A percentile compares a stretch with the other conserved stretches of the same genome.
Evolutionary conservation across 495 filamentous ascomycete genomes (phyloP).

Genomic region (Emericellopsis terricola): DNA sequence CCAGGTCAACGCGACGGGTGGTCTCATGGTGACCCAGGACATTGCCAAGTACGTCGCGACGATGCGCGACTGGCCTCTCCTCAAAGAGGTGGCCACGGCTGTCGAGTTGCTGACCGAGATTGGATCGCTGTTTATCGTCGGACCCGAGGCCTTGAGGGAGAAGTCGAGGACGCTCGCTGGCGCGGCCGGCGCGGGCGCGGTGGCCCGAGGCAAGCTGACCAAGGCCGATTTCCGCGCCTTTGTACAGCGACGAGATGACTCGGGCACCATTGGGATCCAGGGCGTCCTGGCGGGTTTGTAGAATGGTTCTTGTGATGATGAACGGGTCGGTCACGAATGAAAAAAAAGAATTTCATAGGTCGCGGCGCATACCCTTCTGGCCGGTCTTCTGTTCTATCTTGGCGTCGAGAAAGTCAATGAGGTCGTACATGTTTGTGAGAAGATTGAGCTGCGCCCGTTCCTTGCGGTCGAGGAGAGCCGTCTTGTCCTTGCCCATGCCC

Average conservation of each 20-base stretch:
- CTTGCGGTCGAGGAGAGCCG: slow-evolving; percentile 28
- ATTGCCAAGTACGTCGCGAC: slow-evolving; percentile 78
- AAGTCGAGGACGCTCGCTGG: slow-evolving; percentile 39
- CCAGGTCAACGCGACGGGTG: slow-evolving; percentile 75
- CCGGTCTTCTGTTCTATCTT: slow-evolving; percentile 12
- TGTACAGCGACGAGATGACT: slow-evolving; percentile 68
- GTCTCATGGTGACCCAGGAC: slow-evolving; percentile 90
- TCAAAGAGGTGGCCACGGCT: slow-evolving; percentile 47
- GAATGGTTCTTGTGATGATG: too few relatives aligned
- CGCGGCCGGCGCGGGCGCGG: slow-evolving; percentile 16
- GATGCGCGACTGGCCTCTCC: slow-evolving; percentile 59
- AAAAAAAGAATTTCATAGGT: slow-evolving; percentile 3
- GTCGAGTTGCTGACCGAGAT: slow-evolving; percentile 84
- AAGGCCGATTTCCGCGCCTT: slow-evolving; percentile 70
- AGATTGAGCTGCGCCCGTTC: slow-evolving; percentile 31
- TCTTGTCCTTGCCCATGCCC: slow-evolving; percentile 26
- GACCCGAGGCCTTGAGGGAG: slow-evolving; percentile 72
- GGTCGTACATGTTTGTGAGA: slow-evolving; percentile 32
- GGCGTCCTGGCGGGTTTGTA: slow-evolving; percentile 42
- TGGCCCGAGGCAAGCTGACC: slow-evolving; percentile 27
- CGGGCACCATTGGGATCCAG: slow-evolving; percentile 61
- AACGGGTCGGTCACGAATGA: background rate
- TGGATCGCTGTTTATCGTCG: slow-evolving; percentile 91
- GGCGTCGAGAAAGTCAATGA: slow-evolving; percentile 43
- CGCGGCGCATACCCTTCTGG: slow-evolving; percentile 6